phyloP scores from a whole-genome alignment of 2,329 filamentous ascomycete genomes.

The Curvularia sp. region DNA sequence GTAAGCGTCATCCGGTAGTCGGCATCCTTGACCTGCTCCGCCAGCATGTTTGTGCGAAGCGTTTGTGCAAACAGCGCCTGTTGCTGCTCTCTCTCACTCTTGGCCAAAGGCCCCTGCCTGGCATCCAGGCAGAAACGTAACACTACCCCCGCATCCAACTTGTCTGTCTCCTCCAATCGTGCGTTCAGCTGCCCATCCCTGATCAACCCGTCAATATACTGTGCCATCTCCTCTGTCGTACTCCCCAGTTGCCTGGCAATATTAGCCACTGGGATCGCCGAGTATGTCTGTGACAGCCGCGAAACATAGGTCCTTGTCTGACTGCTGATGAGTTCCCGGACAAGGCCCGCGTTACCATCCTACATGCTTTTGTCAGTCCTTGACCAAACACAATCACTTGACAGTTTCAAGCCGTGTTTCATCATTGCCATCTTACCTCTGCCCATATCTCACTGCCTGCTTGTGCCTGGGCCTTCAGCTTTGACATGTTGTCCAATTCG shows the following conservation, averaged over 20 bases:
- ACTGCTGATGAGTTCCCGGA: conserved; percentile 71
- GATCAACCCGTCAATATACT: conserved; percentile 63
- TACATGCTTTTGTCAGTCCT: conserved; percentile 40
- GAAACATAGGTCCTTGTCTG: conserved; percentile 80
- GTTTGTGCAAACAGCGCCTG: conserved; percentile 60
- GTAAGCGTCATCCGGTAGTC: conserved; percentile 64
- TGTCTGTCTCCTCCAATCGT: conserved; percentile 55
- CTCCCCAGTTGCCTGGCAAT: conserved; percentile 61
- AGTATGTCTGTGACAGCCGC: conserved; percentile 75
- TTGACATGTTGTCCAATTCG: conserved; percentile 57
- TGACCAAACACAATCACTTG: conserved; percentile 14
- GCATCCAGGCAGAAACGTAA: conserved; percentile 61
- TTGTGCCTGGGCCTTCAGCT: conserved; percentile 70
- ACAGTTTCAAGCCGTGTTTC: conserved; percentile 20
- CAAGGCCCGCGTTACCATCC: conserved; percentile 76
- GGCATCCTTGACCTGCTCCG: conserved; percentile 60
- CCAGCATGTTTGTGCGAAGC: conserved; percentile 58
- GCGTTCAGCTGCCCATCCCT: conserved; percentile 60
- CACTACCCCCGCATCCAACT: conserved; percentile 54
- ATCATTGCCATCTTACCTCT: conserved; percentile 53
- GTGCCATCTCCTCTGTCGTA: conserved; percentile 59
- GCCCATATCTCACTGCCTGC: conserved; percentile 67
- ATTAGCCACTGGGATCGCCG: conserved; percentile 64
- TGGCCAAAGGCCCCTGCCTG: conserved; percentile 48
- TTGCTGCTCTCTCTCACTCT: conserved; percentile 51